phyloP scores from a whole-genome alignment of 2,329 filamentous ascomycete species.

The Aspergillus ustus region DNA sequence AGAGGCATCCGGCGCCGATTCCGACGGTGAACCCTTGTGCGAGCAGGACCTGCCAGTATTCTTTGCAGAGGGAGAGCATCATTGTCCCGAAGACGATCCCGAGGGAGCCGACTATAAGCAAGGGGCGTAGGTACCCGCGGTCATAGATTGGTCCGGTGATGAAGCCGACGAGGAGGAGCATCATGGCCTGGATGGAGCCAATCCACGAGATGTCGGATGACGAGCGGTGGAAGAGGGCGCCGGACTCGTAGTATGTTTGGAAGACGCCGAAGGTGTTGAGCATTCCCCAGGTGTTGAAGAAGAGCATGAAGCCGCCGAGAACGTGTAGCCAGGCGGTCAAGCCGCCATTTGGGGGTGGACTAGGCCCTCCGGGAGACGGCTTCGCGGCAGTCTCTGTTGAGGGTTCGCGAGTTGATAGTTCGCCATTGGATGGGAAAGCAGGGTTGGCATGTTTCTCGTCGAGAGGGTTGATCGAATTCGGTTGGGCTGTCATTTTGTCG shows the following conservation, averaged over 20 bases:
- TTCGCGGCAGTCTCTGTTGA: neutral
- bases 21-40: constrained; percentile 55
- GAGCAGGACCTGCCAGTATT: constrained; percentile 53
- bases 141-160: constrained; percentile 51
- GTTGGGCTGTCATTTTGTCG: neutral
- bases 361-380: neutral
- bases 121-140: constrained; percentile 45
- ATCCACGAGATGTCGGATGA: constrained; percentile 58
- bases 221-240: constrained; percentile 26
- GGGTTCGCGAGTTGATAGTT: neutral
- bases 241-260: constrained; percentile 39
- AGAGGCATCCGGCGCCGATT: constrained; percentile 47
- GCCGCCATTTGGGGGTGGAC: constrained; percentile 7
- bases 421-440: neutral
- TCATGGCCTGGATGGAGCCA: constrained; percentile 53
- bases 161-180: constrained; percentile 52
- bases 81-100: constrained; percentile 48
- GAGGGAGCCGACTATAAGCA: constrained; percentile 34
- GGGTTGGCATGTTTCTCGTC: neutral
- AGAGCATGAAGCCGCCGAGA: constrained; percentile 9
- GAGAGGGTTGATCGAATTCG: neutral
- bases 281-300: constrained; percentile 23
- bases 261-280: constrained; percentile 38
- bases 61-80: constrained; percentile 47
- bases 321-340: constrained; percentile 11